Base-by-base conservation (phyloP, 345 rosid species). In the Pistacia atlantica region DNA sequence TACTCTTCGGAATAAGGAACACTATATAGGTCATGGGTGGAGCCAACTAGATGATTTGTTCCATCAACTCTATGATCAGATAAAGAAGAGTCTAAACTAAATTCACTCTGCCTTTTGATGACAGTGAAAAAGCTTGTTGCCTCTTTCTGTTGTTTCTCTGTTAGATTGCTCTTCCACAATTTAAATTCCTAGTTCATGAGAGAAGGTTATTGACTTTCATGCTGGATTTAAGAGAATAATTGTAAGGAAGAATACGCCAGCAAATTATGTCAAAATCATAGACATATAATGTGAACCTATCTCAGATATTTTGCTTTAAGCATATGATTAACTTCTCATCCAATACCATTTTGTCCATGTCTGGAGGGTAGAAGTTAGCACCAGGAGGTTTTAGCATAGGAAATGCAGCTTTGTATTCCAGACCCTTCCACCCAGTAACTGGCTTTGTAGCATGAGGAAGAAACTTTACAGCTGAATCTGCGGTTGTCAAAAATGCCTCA, bases 281-380 rank as follows among this genome's bases (percentile, higher is more conserved):
- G 22, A 55, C 4, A 31, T 14, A 54, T 54, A 11, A 52, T 25
- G 60, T 16, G 10, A 56, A 65, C 38, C 31, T 12, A 28, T 52
- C 13, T 46, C 33, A 63, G 68, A 64, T 37, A 3, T 42, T 63
- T 56, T 65, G 49, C 67, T 63, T 25, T 10, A 54, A 37, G 35
- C 45, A 54, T 33, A 64, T 37, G 12, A 65, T 60, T 20, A 72
- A 66, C 56, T 59, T 76, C 6, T 38, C 31, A 63, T 51, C 25
- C 42, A 8, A 37, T 91, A 95, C 99, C 96, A 0, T 74, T 90
- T 93, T 93, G 67, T 93, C 93, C 99, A 95, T 90, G 80, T 95
- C 99, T n/a, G 97, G 89, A 72, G 98, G 98, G 75, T 95, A 93
- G 75, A 93, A 95, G 83, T 93, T 95, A 51, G 96, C 97, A 74